Evolutionary conservation across 2,329 filamentous ascomycete species (phyloP).

Genomic region (Pseudogymnoascus sp.): DNA sequence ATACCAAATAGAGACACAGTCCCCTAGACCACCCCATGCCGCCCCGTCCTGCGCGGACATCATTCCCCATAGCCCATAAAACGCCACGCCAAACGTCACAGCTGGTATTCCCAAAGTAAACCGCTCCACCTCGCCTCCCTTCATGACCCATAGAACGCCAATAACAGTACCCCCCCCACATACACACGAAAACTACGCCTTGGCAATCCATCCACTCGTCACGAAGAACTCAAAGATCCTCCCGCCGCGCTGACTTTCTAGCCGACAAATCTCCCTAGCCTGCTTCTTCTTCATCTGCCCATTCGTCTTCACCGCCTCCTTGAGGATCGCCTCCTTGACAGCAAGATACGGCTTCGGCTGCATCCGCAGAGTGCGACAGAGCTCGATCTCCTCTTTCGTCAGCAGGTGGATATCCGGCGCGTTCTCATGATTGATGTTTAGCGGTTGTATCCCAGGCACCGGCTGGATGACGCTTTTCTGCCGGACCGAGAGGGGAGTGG

Average conservation of each 20-base stretch:
- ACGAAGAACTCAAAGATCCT: conserved; percentile 93
- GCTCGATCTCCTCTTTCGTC: conserved; percentile 71
- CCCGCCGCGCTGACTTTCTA: conserved; percentile 78
- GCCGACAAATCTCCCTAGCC: conserved; percentile 72
- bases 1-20: not conserved
- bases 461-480: conserved; percentile 44
- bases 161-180: not conserved
- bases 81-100: not conserved
- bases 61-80: not conserved
- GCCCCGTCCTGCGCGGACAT: not conserved
- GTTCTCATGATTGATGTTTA: conserved; percentile 45
- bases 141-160: not conserved
- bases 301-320: conserved; percentile 82
- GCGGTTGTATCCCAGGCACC: conserved; percentile 35
- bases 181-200: conserved; percentile 46
- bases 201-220: conserved; percentile 83
- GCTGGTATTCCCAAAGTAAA: not conserved
- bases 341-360: conserved; percentile 92
- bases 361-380: conserved; percentile 76
- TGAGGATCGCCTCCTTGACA: conserved; percentile 87
- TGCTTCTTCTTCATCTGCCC: conserved; percentile 90
- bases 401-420: conserved; percentile 79
- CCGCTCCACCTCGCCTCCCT: not conserved
- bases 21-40: not conserved
- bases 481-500: conserved; percentile 32